Base-by-base conservation (phyloP, 768 basidiomycete species). In the Cystofilobasidium capitatum region DNA sequence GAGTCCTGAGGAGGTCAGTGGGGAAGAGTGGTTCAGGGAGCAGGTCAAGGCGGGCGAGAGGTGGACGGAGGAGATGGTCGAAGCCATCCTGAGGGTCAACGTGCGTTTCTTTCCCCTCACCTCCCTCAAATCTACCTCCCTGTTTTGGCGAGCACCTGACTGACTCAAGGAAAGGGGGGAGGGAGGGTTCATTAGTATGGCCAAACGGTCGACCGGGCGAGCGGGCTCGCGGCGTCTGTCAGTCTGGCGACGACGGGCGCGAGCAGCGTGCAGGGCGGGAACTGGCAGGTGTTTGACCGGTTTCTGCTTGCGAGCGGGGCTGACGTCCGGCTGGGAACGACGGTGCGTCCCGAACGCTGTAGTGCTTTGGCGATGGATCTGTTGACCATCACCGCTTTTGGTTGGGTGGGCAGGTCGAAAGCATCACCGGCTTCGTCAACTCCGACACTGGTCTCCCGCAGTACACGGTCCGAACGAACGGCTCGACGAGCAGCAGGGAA, bases 81-180 rank as follows among this genome's bases (percentile, higher is more conserved):
- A 90, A 62, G 87, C 84, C 4, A 84, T 86, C 2, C 88, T 88
- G 10, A 82, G 90, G 44, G 88, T 89, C 45, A 92, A 91, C 75
- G 91, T 91, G 72, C 87, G 86, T 51, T 62, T 39, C 4, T 60
- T 36, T 60, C 44, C 44, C 33, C 22, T 40, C 22, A 16, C 29
- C 8, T 40, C 3, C 37, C 22, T 47, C 24, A 42, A 3, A 22
- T 55, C 40, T 42, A 10, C 40, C 40, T 42, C n/a, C n/a, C n/a
- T n/a, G n/a, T n/a, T n/a, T n/a, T n/a, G n/a, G n/a, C n/a, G n/a
- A n/a, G n/a, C n/a, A n/a, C n/a, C n/a, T n/a, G n/a, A n/a, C n/a
- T n/a, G n/a, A n/a, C n/a, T n/a, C n/a, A n/a, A n/a, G n/a, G n/a
- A n/a, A n/a, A n/a, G n/a, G n/a, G n/a, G n/a, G n/a, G n/a, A n/a